phyloP scores from a whole-genome alignment of 2,329 filamentous ascomycete genomes.

The Trichoderma guizhouense region DNA sequence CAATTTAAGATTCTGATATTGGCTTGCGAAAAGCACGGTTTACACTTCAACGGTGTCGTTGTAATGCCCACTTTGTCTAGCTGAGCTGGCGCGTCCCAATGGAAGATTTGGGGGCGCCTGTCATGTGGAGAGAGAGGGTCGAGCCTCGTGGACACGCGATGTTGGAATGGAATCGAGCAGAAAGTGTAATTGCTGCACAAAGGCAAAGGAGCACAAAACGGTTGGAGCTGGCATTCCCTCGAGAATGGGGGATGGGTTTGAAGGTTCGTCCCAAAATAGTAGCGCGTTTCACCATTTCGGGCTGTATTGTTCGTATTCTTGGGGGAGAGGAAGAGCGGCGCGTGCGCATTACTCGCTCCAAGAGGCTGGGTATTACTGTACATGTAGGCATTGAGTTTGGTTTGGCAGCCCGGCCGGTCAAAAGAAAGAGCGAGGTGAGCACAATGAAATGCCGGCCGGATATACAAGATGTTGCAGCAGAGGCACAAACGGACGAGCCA shows the following conservation, averaged over 20 bases:
- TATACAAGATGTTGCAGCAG: no score
- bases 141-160: background rate
- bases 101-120: background rate
- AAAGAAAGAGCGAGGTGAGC: background rate
- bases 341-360: constrained; percentile 3
- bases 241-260: background rate
- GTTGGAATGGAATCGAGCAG: background rate
- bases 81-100: background rate
- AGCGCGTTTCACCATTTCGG: constrained; percentile 10
- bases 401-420: background rate
- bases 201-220: background rate
- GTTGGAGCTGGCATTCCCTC: constrained; percentile 2
- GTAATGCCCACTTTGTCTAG: background rate
- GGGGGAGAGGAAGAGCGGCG: background rate
- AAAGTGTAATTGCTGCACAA: background rate
- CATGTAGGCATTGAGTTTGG: no score
- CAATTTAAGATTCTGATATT: background rate
- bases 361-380: background rate
- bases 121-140: background rate
- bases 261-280: constrained; percentile 4
- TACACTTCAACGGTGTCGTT: background rate
- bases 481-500: no score
- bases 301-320: background rate
- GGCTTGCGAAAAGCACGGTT: background rate
- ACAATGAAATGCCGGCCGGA: no score